phyloP scores from a whole-genome alignment of 257 asterid species.

The Solanum ossicruentum region DNA sequence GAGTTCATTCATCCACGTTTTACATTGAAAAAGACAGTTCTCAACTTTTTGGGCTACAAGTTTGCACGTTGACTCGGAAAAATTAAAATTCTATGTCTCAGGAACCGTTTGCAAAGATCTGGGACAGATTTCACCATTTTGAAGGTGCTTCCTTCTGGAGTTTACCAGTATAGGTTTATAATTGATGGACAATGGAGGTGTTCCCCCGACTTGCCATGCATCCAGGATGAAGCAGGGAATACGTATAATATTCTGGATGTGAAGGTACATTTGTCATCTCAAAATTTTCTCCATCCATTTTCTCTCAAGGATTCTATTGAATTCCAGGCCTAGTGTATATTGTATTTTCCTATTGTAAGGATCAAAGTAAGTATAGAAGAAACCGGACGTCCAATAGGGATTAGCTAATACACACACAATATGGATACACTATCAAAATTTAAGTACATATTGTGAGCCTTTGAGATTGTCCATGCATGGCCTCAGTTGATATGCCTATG shows the following conservation, averaged over 20 bases:
- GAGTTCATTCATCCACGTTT: neutral
- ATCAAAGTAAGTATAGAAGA: neutral
- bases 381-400: neutral
- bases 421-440: neutral
- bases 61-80: conserved; percentile 7
- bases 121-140: conserved; percentile 97
- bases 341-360: neutral
- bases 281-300: neutral
- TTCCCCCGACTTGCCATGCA: conserved; percentile 72
- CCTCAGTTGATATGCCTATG: neutral
- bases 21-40: neutral
- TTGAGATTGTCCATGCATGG: neutral
- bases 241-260: conserved; percentile 74
- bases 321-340: neutral
- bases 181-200: conserved; percentile 92
- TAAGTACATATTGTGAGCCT: neutral
- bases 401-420: neutral
- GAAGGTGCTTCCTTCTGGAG: conserved; percentile 95
- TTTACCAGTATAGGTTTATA: conserved; percentile 77
- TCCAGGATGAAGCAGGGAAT: conserved; percentile 77
- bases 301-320: neutral
- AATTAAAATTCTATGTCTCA: conserved; percentile 11
- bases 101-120: conserved; percentile 79
- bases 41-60: neutral
- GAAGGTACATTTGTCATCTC: conserved; percentile 37